A percentile compares a stretch with the other conserved stretches of the same genome.
These are phyloP conservation scores for Pythium myriotylum DNA, from an alignment of 352 stramenopile genomes.

Conservation along the genomic window DNA sequence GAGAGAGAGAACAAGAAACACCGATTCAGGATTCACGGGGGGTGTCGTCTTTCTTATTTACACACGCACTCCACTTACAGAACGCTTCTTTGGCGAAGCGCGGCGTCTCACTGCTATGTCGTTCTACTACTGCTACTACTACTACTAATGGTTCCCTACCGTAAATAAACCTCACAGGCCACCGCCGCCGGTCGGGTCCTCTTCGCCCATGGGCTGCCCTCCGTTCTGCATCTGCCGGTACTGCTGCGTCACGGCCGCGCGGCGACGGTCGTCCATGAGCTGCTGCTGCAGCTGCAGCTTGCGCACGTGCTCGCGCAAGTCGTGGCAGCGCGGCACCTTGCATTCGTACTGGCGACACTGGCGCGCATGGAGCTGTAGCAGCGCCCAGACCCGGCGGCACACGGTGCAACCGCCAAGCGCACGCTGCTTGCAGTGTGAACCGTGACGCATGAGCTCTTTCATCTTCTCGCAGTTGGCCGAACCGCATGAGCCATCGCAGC, in stretches of 20 bases:
- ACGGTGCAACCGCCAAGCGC: slow-evolving; percentile 94
- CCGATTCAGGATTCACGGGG: no score
- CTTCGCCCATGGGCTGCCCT: slow-evolving; percentile 32
- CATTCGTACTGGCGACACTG: slow-evolving; percentile 95
- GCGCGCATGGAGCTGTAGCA: slow-evolving; percentile 97
- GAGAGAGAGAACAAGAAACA: slow-evolving; percentile 1
- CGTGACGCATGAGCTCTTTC: slow-evolving; percentile 97
- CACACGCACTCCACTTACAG: slow-evolving; percentile 19
- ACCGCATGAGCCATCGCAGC: slow-evolving; percentile 93
- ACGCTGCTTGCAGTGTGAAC: slow-evolving; percentile 91
- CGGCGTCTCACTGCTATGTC: neutral
- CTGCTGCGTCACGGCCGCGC: slow-evolving; percentile 86
- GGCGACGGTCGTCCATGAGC: slow-evolving; percentile 97
- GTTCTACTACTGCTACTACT: slow-evolving; percentile 6
- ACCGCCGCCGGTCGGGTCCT: slow-evolving; percentile 15
- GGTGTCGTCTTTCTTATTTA: slow-evolving; percentile 13
- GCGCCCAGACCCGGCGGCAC: slow-evolving; percentile 96
- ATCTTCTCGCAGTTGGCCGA: slow-evolving; percentile 99
- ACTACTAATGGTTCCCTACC: slow-evolving; percentile 29
- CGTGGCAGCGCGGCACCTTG: slow-evolving; percentile 96
- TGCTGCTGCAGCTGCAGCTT: slow-evolving; percentile 97
- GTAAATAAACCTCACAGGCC: slow-evolving; percentile 29
- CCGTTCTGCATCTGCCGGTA: slow-evolving; percentile 82
- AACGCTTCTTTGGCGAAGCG: neutral
- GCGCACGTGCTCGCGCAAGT: slow-evolving; percentile 94